Base-by-base conservation (phyloP, 495 filamentous ascomycete species). In the Lophium mytilinum region DNA sequence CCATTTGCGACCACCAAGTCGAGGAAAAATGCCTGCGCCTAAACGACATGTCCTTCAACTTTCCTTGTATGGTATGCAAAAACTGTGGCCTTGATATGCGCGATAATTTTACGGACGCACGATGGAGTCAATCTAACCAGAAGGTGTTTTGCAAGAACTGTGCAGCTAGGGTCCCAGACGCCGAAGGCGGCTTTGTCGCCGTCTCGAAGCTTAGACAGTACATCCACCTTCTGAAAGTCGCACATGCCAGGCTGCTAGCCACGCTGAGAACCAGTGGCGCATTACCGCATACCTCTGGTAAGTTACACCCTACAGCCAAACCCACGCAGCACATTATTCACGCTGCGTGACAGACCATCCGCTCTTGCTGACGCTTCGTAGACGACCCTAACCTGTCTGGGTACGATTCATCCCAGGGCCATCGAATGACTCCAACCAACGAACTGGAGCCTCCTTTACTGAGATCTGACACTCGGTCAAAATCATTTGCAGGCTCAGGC, bases 171-270 rank as follows among this genome's bases (percentile, higher is more conserved):
- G 64, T 68, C 12, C 65, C 76, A 3, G 79, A 81, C 51, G 76
- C 77, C 1, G 69, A 76, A 51, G 71, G 71, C 8, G 77, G 76
- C 1, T 86, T 89, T 64, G 71, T 75, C 50, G 80, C 78, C 36
- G 81, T 95, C 21, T 83, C 89, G 11, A 87, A 92, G 66, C 76
- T 99, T 51, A 84, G 89, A 68, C 93, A 97, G 71, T 99, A 95
- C 64, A 83, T 97, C 11, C 96, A 94, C 70, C 75, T 99, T 41
- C 75, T 99, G 35, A 82, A 86, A 66, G 91, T 97, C 30, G 93
- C 94, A 39, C 83, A 97, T 48, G 94, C 94, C 8, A 80, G 94
- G 52, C 78, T 99, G 36, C 77, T 99, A 37, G 84, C 90, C 15
- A 94, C 91, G 17, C 80, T 99, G 43, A 83, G 89, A 54, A 83